phyloP scores from a whole-genome alignment of 371 early-diverging fungal species.

The Mortierella sp. region DNA sequence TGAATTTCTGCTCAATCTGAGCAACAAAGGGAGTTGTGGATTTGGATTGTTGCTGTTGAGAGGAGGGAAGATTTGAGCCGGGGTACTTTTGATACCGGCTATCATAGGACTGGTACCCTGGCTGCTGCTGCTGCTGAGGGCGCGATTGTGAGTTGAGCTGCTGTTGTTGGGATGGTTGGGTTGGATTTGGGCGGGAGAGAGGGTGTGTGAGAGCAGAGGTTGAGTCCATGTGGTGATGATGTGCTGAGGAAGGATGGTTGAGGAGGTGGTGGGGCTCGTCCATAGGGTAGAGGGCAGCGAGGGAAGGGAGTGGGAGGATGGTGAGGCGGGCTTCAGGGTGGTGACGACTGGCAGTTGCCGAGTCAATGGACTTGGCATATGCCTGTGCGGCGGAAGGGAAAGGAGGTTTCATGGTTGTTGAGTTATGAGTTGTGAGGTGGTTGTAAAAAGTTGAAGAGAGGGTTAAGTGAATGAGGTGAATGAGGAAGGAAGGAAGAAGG shows the following conservation, averaged over 20 bases:
- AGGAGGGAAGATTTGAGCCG: not conserved
- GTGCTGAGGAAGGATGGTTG: conserved; percentile 20
- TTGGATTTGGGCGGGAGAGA: not conserved
- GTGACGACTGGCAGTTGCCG: conserved; percentile 54
- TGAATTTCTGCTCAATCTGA: not conserved
- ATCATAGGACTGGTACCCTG: conserved; percentile 40
- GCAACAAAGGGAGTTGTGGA: not conserved
- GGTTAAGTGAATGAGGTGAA: not conserved
- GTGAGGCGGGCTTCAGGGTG: conserved; percentile 57
- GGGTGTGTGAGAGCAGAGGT: conserved; percentile 31
- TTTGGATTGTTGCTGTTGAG: not conserved
- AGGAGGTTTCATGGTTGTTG: conserved; percentile 46
- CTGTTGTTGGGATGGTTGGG: not conserved
- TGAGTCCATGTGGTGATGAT: conserved; percentile 22
- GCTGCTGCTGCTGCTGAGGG: conserved; percentile 26
- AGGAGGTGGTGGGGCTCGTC: conserved; percentile 14
- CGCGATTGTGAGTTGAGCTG: conserved; percentile 9
- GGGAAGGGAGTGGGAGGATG: conserved; percentile 55
- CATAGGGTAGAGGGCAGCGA: conserved; percentile 53
- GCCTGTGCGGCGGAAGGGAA: conserved; percentile 57
- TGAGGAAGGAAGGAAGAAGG: not conserved
- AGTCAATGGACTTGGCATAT: conserved; percentile 57
- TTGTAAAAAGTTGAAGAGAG: not conserved
- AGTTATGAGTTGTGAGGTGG: not conserved
- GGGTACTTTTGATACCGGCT: conserved; percentile 42